Evolutionary conservation across 2,329 filamentous ascomycete species (phyloP).

Genomic region (Ophiostoma quercus): DNA sequence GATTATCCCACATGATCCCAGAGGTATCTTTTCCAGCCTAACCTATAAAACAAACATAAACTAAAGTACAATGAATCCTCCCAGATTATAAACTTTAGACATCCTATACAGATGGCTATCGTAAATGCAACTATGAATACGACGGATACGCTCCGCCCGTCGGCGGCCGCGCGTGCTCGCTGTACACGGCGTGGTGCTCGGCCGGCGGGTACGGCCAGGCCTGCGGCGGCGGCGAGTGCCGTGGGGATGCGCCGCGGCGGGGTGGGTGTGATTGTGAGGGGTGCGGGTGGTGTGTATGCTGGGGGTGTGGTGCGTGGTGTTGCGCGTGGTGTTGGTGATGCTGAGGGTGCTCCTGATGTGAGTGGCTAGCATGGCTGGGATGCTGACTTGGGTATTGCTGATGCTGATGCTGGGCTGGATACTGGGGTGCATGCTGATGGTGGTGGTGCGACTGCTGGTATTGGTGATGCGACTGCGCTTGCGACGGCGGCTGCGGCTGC

Average conservation of each 20-base stretch:
- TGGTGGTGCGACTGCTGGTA: background rate
- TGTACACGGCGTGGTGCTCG: background rate
- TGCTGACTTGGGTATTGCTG: background rate
- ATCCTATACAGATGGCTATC: too few species aligned
- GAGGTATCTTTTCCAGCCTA: too few species aligned
- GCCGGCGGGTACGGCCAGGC: background rate
- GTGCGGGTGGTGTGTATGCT: background rate
- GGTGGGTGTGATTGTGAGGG: background rate
- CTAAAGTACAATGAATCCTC: too few species aligned
- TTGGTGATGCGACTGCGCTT: background rate
- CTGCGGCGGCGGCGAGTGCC: conserved; percentile 3
- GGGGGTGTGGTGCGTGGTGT: background rate
- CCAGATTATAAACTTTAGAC: too few species aligned
- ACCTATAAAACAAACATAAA: too few species aligned
- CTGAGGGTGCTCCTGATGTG: background rate
- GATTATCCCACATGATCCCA: too few species aligned
- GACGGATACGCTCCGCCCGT: background rate
- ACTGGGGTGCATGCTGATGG: background rate
- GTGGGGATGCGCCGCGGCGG: background rate
- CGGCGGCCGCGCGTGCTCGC: background rate
- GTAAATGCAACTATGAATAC: background rate
- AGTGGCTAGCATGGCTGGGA: too few species aligned
- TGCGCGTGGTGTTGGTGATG: background rate
- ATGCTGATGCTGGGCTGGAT: background rate
- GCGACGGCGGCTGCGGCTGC: too few species aligned